Evolutionary conservation across 2,329 filamentous ascomycete genomes (phyloP), one percentile per base, ranked within the genome.

Genomic region (Arachnomyces sp.): DNA sequence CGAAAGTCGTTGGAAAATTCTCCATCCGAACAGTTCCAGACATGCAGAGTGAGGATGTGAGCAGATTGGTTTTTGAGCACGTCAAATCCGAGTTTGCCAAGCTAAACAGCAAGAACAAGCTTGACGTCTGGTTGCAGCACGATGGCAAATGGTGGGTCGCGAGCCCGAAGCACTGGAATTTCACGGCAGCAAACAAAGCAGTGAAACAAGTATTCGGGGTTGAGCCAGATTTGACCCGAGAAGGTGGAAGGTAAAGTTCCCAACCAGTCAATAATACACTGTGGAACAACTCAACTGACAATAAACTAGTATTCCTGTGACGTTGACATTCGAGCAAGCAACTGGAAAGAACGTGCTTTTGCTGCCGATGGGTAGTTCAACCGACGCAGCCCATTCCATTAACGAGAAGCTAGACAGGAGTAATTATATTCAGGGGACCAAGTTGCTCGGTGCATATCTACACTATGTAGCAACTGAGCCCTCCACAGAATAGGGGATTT

Each of bases 91-190:
- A 85, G 52, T 95, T 94, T 63, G 82, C 84, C 54, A 87, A 88
- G 67, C 75, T 96, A 28, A 78, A 79, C 50, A 92, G 84, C 67
- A 98, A 98, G 76, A 98, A 98, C 73, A 88, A 75, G 12, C 66
- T 94, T 59, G 85, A 86, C 55, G 81, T 88, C 39, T 80, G 74
- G 59, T 74, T 89, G 43, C 82, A 90, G 67, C 92, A 98, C 72
- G 82, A 81, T 44, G 92, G 92, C 53, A 95, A 95, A 70, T 98
- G 92, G 92, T 98, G 92, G 92, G 88, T 94, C 35, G 88, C 93
- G 34, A 89, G 84, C 59, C 90, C 92, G 21, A 92, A 94, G 70
- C 90, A 98, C 75, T 96, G 92, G 88, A 98, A 98, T 75, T 98
- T 96, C 69, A 78, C 80, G 21, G 90, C 90, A 17, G 92, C 92